phyloP scores from a whole-genome alignment of 2,329 filamentous ascomycete species.

The Metarhizium robertsii region DNA sequence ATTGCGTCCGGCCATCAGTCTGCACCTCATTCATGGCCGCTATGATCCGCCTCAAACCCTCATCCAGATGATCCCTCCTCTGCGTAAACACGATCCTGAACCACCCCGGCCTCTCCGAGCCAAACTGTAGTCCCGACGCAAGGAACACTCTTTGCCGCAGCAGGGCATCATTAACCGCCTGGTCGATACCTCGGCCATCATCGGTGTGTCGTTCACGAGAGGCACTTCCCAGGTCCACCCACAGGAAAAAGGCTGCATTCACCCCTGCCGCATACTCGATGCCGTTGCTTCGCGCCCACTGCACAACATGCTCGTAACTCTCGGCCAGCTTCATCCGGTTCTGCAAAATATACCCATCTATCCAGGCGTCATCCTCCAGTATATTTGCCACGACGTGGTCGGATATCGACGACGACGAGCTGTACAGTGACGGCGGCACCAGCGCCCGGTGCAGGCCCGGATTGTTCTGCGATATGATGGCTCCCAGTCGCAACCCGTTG shows the following conservation, averaged over 20 bases:
- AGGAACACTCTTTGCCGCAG: slow-evolving; percentile 24
- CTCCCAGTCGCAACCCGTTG: slow-evolving; percentile 44
- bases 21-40: neutral
- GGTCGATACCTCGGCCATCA: slow-evolving; percentile 13
- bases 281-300: slow-evolving; percentile 26
- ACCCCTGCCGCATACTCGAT: slow-evolving; percentile 36
- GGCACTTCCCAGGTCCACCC: slow-evolving; percentile 34
- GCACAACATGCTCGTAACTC: slow-evolving; percentile 27
- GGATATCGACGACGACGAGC: slow-evolving; percentile 28
- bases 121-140: slow-evolving; percentile 26
- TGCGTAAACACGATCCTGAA: slow-evolving; percentile 31
- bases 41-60: slow-evolving; percentile 12
- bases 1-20: no score
- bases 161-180: slow-evolving; percentile 18
- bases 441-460: slow-evolving; percentile 27
- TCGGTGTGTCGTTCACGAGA: slow-evolving; percentile 12
- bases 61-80: slow-evolving; percentile 17
- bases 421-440: slow-evolving; percentile 3
- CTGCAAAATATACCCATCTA: slow-evolving; percentile 31
- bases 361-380: slow-evolving; percentile 33
- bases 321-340: slow-evolving; percentile 31
- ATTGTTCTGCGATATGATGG: slow-evolving; percentile 39
- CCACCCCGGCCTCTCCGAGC: slow-evolving; percentile 28
- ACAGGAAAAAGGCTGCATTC: slow-evolving; percentile 48
- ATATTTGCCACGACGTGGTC: slow-evolving; percentile 31